These are phyloP conservation scores for Cutaneotrichosporon arboriforme DNA, from an alignment of 1,284 basidiomycete genomes.

Conservation along the genomic window DNA sequence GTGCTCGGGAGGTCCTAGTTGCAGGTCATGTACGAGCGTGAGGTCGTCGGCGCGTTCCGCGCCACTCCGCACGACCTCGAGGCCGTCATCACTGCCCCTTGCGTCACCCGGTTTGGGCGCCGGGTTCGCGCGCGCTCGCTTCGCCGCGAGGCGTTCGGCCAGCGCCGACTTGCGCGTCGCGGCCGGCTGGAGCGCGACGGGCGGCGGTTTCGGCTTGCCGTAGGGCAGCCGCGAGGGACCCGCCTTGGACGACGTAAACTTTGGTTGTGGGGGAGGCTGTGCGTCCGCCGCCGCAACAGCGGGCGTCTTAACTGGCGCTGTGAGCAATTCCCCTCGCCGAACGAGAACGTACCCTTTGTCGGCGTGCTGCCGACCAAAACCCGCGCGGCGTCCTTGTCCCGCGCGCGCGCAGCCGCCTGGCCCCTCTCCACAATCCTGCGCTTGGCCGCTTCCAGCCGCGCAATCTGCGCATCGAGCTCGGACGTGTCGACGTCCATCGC, in stretches of 20 bases:
- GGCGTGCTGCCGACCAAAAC: background rate
- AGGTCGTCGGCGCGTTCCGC: conserved; percentile 57
- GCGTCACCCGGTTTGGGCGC: too few species aligned
- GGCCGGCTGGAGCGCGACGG: background rate
- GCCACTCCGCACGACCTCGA: conserved; percentile 11
- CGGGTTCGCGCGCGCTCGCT: background rate
- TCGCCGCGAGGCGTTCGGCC: background rate
- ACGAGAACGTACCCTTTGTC: background rate
- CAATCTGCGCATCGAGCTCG: conserved; percentile 6
- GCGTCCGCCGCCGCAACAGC: background rate
- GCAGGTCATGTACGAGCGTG: conserved; percentile 66
- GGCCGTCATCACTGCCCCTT: background rate
- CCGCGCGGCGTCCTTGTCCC: background rate
- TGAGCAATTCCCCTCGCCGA: background rate
- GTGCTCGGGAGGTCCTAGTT: conserved; percentile 66
- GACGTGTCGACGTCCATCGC: background rate
- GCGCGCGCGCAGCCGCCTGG: background rate
- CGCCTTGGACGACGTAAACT: background rate
- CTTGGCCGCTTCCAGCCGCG: conserved; percentile 1
- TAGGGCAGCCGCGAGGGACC: background rate
- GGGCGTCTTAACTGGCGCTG: background rate
- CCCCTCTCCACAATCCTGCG: background rate
- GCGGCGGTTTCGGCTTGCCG: background rate
- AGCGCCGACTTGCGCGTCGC: background rate
- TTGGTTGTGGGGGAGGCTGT: background rate